Base-by-base conservation (phyloP, 805 yeast genomes). In the Ogataea allantospora region DNA sequence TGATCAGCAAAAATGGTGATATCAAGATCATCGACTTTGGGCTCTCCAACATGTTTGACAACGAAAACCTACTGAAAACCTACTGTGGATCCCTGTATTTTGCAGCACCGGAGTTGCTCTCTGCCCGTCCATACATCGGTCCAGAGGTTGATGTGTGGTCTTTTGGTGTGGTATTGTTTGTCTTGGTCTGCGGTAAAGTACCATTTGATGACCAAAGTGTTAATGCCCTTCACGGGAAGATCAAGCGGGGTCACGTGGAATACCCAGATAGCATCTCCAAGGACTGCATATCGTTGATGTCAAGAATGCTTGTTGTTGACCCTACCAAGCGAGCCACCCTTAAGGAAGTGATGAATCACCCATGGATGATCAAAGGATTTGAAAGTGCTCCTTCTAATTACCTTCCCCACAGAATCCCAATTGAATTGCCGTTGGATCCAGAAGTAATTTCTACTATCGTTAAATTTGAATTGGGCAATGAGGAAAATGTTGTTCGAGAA, bases 121-220 rank as follows among this genome's bases (percentile, higher is more conserved):
- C 86, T 42, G 99, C 98, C 1, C 80, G 79, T 49, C 97, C 96
- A 1, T 93, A 93, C 55, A 70, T 76, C 24, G 99, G 99, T 0
- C 99, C 99, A 1, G 99, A 93, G 60, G 96, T 93, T 32, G 99
- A 93, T 61, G 82, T 93, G 13, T 93, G 99, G 99, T 87, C 96
- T 2, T 91, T 89, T 69, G 99, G 99, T 47, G 95, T 93, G 21
- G 98, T 93, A 0, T 66, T 93, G 34, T 93, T 88, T 57, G 99
- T 93, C 6, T 70, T 93, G 44, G 96, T 93, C 2, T 89, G 97
- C 60, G 99, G 99, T 38, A 89, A 88, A 60, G 98, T 93, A 10
- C 99, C 99, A 7, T 93, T 93, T 60, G 99, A 93, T 61, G 98
- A 93, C 58, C 95, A 88, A 54, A 80, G 86, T 49, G 95, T 95